phyloP scores from a whole-genome alignment of 371 early-diverging fungal genomes.

The Mortierella sp. region DNA sequence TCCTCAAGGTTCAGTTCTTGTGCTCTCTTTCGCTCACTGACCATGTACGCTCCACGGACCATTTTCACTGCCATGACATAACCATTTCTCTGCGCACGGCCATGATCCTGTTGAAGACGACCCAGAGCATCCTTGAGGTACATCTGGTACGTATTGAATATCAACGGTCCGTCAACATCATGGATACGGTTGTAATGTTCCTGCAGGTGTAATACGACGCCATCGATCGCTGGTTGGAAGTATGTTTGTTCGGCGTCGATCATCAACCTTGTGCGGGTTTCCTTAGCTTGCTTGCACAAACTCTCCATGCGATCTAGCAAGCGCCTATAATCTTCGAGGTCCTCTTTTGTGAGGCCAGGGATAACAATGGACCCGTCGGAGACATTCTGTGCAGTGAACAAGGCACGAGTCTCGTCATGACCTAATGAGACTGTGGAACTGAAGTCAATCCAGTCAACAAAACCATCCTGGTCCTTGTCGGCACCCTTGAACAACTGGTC shows the following conservation, averaged over 20 bases:
- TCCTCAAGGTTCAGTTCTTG: constrained; percentile 70
- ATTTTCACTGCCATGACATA: constrained; percentile 88
- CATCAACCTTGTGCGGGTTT: constrained; percentile 79
- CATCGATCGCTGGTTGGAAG: constrained; percentile 93
- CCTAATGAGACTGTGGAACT: constrained; percentile 64
- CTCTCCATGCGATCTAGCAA: constrained; percentile 72
- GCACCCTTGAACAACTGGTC: constrained; percentile 57
- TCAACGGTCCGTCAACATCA: constrained; percentile 60
- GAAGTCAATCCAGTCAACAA: constrained; percentile 71
- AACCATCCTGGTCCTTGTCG: constrained; percentile 60
- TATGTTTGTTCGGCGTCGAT: constrained; percentile 92
- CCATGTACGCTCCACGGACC: constrained; percentile 95
- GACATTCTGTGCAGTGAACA: constrained; percentile 41
- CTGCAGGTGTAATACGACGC: constrained; percentile 76
- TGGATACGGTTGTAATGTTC: constrained; percentile 70
- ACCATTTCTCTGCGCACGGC: constrained; percentile 70
- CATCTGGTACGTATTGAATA: constrained; percentile 95
- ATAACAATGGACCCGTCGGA: constrained; percentile 10
- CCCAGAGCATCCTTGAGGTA: constrained; percentile 79
- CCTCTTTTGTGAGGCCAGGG: constrained; percentile 56
- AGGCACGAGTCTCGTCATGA: constrained; percentile 58
- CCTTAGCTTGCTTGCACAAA: constrained; percentile 71
- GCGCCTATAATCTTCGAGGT: constrained; percentile 77
- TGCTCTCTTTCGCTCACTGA: constrained; percentile 85
- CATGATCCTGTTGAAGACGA: constrained; percentile 74